Base-by-base conservation (phyloP, 169 alveolate genomes). In the Amoebophrya sp. region DNA sequence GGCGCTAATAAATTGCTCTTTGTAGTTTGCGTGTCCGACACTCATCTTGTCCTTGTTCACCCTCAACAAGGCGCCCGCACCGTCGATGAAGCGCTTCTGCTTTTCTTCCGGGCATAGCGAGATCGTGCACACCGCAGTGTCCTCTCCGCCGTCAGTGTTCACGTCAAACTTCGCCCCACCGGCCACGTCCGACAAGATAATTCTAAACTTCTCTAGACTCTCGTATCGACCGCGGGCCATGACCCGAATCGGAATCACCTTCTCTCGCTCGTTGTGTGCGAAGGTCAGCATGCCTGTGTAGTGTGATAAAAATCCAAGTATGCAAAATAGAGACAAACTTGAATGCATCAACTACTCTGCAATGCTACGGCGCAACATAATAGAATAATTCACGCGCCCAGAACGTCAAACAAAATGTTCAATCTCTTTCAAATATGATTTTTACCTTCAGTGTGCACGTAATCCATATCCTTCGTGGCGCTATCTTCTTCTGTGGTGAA, bases 1-100 rank as follows among this genome's bases (percentile, higher is more conserved):
- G 12, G 93, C 93, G 89, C 54, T 55, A 10, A 89, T 29, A 65
- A 92, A 89, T 90, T 92, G 93, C 34, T 89, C 93, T 78, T 29
- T 41, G 92, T 91, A 92, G 53, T 65, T 65, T 10, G 89, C 18
- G 89, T 65, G 2, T 6, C 89, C 89, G 89, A 65, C 2, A n/a
- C 33, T 10, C 18, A 26, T 14, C 89, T 65, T 65, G 89, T 65
- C 89, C 89, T 6, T 0, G 38, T 65, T 65, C 89, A 36, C 96
- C 96, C 65, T 92, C 92, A 65, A 90, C 34, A 18, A 36, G 76
- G 39, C 93, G 83, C 41, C 18, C 55, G 47, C 41, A 23, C 41
- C 0, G 89, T 90, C 89, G 55, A 47, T 10, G 89, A 77, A 38
- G 55, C 2, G n/a, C 26, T 77, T 77, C 33, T 24, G 41, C 0